Percentiles rank a stretch among this genome's conserved stretches.
These are phyloP conservation scores for Ceriops decandra DNA, from an alignment of 345 rosid genomes.

Conservation along the genomic window DNA sequence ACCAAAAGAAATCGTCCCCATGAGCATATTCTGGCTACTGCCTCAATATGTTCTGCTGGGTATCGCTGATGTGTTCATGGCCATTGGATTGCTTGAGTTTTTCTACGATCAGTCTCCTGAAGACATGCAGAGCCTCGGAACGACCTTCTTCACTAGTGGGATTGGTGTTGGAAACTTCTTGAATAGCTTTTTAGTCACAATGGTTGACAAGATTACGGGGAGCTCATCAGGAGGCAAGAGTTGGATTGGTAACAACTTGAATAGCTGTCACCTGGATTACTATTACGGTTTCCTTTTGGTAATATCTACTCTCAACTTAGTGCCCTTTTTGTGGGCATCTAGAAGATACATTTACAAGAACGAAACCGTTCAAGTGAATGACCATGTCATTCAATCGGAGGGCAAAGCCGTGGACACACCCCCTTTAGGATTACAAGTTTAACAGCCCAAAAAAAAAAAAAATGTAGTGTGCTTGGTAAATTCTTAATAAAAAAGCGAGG, in stretches of 20 bases:
- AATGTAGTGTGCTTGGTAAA: not conserved
- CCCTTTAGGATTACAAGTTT: conserved; percentile 51
- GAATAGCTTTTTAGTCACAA: conserved; percentile 71
- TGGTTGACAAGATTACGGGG: conserved; percentile 62
- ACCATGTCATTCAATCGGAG: conserved; percentile 45
- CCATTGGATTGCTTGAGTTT: conserved; percentile 73
- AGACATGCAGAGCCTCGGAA: conserved; percentile 91
- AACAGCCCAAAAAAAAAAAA: not conserved
- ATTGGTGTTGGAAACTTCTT: conserved; percentile 84
- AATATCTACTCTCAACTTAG: conserved; percentile 55
- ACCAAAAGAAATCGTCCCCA: conserved; percentile 59
- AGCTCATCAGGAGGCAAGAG: conserved; percentile 44
- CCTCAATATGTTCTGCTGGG: conserved; percentile 82
- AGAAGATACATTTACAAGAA: conserved; percentile 63
- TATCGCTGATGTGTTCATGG: conserved; percentile 74
- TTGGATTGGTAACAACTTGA: conserved; percentile 85
- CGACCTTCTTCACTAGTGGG: conserved; percentile 85
- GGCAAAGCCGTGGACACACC: conserved; percentile 50
- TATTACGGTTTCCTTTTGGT: conserved; percentile 78
- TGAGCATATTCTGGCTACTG: conserved; percentile 78
- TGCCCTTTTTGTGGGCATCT: conserved; percentile 66
- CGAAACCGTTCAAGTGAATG: conserved; percentile 44
- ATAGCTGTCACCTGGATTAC: conserved; percentile 73
- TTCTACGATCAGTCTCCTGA: conserved; percentile 90
- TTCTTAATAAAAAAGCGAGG: not conserved